Percentiles rank a stretch among this genome's conserved stretches.
Evolutionary conservation across 78 protist genomes (phyloP).

Genomic region (Dictyostelium capitatum): DNA sequence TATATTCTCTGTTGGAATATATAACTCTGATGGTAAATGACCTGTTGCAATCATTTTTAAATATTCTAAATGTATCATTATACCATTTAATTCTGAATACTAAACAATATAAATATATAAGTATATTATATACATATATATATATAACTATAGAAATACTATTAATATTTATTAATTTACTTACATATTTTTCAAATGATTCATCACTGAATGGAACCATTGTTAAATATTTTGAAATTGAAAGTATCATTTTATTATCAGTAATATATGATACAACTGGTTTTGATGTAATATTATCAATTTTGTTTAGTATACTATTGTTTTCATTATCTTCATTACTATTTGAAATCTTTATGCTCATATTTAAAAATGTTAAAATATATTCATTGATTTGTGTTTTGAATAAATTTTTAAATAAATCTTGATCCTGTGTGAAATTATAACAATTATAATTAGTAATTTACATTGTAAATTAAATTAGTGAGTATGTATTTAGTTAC

Average conservation of each 20-base stretch:
- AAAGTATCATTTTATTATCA: background rate
- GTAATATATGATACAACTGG: background rate
- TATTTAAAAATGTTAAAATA: conserved; percentile 16
- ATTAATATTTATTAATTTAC: background rate
- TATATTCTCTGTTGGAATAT: background rate
- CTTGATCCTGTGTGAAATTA: background rate
- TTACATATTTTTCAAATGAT: conserved; percentile 10
- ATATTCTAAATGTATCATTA: conserved; percentile 3
- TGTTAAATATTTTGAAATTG: conserved; percentile 12
- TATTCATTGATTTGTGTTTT: conserved; percentile 15
- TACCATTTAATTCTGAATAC: conserved; percentile 15
- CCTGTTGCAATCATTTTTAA: background rate
- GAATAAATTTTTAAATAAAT: background rate
- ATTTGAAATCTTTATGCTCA: background rate
- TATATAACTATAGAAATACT: background rate
- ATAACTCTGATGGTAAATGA: background rate
- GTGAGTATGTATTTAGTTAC: too few species aligned
- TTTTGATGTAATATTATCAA: too few species aligned
- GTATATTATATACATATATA: background rate
- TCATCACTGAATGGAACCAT: background rate
- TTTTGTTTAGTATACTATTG: background rate
- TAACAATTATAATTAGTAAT: background rate
- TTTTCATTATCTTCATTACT: background rate
- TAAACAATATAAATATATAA: background rate
- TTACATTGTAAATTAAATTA: too few species aligned